Evolutionary conservation across 164 flowering plant species (phyloP), one percentile per base, ranked within the genome.

Genomic region (Macadamia tetraphylla): DNA sequence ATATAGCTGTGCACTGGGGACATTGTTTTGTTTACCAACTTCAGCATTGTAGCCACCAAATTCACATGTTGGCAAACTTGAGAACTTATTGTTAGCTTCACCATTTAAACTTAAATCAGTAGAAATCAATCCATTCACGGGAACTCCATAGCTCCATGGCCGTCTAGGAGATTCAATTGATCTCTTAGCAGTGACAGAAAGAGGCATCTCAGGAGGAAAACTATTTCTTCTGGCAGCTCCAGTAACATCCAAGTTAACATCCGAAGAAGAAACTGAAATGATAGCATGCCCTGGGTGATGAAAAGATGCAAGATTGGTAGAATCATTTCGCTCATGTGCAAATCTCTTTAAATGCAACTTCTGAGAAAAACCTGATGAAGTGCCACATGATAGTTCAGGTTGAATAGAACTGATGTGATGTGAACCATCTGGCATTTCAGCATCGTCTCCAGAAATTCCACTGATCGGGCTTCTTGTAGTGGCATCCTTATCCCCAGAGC

Each of bases 131-230:
- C 70, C 58, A 64, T 58, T 63, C 53, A 40, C 13, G 6, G 62
- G 10, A 58, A 67, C 23, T 13, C 67, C 30, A 64, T 51, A 30
- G 60, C 35, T 29, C 23, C 61, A 30, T 56, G 72, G 66, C 69
- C 71, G 69, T 63, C 77, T 71, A 42, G 80, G 74, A 52, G 80
- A 74, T 58, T 73, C 73, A 40, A 46, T 69, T 35, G 52, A 53
- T 69, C 63, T 62, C 14, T 52, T 46, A 62, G 70, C 56, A 62
- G 71, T 56, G 14, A 49, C 14, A 60, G 77, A n/a, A 59, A 31
- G 44, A 70, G 40, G 66, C 35, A 48, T 17, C 40, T 67, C 71
- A 29, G 49, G n/a, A 65, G 66, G 46, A 44, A 15, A 15, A 70
- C 9, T 11, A 32, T 66, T 53, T 31, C 29, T 60, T 62, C 63